Conservation (phyloP, 2,329 filamentous ascomycete species). For the Blastomyces gilchristii region DNA sequence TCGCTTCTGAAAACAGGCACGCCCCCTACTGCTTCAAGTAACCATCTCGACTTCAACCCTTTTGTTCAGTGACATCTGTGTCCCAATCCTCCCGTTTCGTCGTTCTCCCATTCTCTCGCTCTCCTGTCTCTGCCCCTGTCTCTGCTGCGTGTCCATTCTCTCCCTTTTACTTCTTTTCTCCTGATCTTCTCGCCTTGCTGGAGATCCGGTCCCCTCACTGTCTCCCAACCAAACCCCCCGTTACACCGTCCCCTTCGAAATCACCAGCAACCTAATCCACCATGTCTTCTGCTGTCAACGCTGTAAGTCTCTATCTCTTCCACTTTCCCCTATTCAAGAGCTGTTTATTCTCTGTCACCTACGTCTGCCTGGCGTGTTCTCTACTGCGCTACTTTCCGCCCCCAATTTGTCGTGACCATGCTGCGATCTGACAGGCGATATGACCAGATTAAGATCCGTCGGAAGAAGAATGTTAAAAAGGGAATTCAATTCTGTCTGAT, state of each 20-base stretch:
- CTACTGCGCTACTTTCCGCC: neutral
- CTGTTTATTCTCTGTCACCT: neutral
- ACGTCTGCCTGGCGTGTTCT: neutral
- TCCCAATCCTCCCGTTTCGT: conserved; percentile 14
- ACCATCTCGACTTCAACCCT: conserved; percentile 4
- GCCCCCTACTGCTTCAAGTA: conserved; percentile 8
- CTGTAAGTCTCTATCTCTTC: conserved; percentile 32
- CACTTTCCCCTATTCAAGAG: neutral
- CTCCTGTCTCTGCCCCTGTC: conserved; percentile 13
- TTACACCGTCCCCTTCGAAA: conserved; percentile 10
- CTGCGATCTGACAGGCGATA: conserved; percentile 10
- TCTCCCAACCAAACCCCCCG: conserved; percentile 11
- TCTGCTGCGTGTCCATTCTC: conserved; percentile 17
- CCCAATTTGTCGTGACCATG: conserved; percentile 7
- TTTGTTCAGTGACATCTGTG: conserved; percentile 12
- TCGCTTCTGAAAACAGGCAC: conserved; percentile 2
- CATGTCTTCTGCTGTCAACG: conserved; percentile 30
- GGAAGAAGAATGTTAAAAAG: conserved; percentile 99
- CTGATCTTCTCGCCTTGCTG: conserved; percentile 13
- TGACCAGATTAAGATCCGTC: conserved; percentile 80
- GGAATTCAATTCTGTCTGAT: conserved; percentile 99
- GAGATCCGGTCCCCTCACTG: conserved; percentile 11
- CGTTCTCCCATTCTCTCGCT: conserved; percentile 7
- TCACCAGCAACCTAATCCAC: conserved; percentile 1
- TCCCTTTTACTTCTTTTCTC: conserved; percentile 17